A percentile compares a stretch with the other conserved stretches of the same genome.
These are phyloP conservation scores for Suhomyces sp. DNA, from an alignment of 805 yeast genomes.

Conservation along the genomic window DNA sequence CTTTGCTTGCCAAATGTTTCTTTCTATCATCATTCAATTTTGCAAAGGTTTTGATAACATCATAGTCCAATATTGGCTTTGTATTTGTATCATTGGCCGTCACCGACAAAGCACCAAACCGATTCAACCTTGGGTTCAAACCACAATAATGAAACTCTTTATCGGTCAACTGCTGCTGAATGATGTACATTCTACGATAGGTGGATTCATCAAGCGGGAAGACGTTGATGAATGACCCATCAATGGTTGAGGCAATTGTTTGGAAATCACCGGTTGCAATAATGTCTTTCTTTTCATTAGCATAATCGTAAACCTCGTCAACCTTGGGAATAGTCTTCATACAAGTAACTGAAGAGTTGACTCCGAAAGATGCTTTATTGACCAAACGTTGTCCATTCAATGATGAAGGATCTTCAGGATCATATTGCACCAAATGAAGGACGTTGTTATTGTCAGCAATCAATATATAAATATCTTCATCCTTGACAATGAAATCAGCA, in stretches of 20 bases:
- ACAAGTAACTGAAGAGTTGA: constrained; percentile 60
- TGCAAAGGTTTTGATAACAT: constrained; percentile 53
- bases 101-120: constrained; percentile 46
- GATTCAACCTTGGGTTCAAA: constrained; percentile 72
- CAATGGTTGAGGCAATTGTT: constrained; percentile 68
- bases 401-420: constrained; percentile 88
- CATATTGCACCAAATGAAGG: constrained; percentile 76
- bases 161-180: constrained; percentile 85
- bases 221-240: constrained; percentile 76
- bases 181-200: constrained; percentile 76
- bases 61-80: constrained; percentile 67
- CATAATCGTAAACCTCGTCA: constrained; percentile 31
- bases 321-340: constrained; percentile 47
- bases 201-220: constrained; percentile 72
- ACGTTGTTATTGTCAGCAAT: constrained; percentile 67
- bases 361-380: constrained; percentile 66
- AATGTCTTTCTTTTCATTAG: constrained; percentile 21
- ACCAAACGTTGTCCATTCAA: constrained; percentile 75
- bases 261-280: constrained; percentile 44
- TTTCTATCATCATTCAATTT: constrained; percentile 58
- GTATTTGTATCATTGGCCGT: constrained; percentile 38
- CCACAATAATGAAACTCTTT: constrained; percentile 75
- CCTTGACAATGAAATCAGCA: constrained; percentile 74
- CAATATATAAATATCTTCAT: constrained; percentile 64
- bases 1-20: constrained; percentile 51